Evolutionary conservation across 2,329 filamentous ascomycete species (phyloP), one percentile per base, ranked within the genome.

Genomic region (Aureobasidium sp.): DNA sequence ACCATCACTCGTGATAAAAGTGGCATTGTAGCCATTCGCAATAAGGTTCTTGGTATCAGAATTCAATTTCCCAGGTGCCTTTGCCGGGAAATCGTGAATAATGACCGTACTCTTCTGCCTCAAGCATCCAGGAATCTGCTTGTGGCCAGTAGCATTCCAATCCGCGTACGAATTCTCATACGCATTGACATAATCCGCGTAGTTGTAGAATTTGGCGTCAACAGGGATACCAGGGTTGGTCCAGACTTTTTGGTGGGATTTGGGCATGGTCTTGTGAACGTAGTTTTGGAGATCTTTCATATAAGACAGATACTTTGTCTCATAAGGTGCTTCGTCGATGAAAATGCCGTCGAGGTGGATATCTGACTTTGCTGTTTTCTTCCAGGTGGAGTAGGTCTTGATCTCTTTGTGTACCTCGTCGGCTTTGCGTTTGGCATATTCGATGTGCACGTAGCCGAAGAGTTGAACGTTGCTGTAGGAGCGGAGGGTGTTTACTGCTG

Each of bases 401-500:
- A 71, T 65, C 10, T 71, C 67, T 5, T 63, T 55, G n/a, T 63
- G 37, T 3, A 69, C 65, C 16, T 63, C 61, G 10, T 62, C 47
- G 13, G 63, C 37, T 13, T 65, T 62, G 44, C 68, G 64, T 11
- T 64, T 65, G 61, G 65, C 68, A 49, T 67, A 70, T 37, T 65
- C 63, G n/a, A 66, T 61, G 34, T 65, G 63, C 2, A 71, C 64
- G 61, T 71, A 71, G 47, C 68, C 69, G 21, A 70, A 52, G 13
- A 67, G 67, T 15, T 63, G 64, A 39, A 69, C 66, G 61, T 71
- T 71, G 48, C 42, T 37, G 41, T 65, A 60, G 15, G 65, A 61
- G 62, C 70, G 70, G 32, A 71, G 65, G 8, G 63, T 65, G 3
- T 66, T 64, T 25, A 71, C 62, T 57, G 67, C 66, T 45, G 65